Evolutionary conservation across 495 filamentous ascomycete species (phyloP), one percentile per base, ranked within the genome.

Genomic region (Penicillium roqueforti): DNA sequence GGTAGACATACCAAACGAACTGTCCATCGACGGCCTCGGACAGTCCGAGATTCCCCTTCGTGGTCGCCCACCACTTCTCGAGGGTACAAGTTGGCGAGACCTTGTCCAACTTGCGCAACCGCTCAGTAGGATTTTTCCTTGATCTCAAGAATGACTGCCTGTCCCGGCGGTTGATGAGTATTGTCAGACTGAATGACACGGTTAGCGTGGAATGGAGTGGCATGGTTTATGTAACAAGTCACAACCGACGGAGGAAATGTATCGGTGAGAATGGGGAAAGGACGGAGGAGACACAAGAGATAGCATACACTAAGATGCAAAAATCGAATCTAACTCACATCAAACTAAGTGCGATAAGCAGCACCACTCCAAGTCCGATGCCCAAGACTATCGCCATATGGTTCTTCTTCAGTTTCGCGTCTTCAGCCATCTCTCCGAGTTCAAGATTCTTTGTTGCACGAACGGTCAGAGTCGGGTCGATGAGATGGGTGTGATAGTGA

Each of bases 21-120:
- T 74, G 70, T n/a, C 62, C 64, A 37, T 72, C 73, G 3, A 68
- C 62, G 18, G 59, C 67, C 36, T 74, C 70, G 4, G 68, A 66
- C 14, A 69, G 67, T 9, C 68, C 58, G 19, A 72, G 59, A 18
- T 67, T 66, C 5, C 66, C 65, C 38, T 76, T 73, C 1, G 69
- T 67, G 26, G 57, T 65, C 11, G 66, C 54, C 69, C 71, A 74
- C 74, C 74, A 77, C 46, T 75, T 62, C 37, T 74, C 71, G n/a
- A 77, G 58, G 4, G 64, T 75, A 11, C 70, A 67, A 14, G 63
- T 66, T 5, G 72, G 73, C 28, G 71, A 69, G 1, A 75, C 70
- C 19, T 63, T 67, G 42, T 77, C 71, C 18, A 77, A 57, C 45
- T 61, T 71, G 42, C 66, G 67, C 58, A 77, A 55, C 18, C 71